phyloP scores from a whole-genome alignment of 306 rosid genomes.

The Styphnolobium japonicum region DNA sequence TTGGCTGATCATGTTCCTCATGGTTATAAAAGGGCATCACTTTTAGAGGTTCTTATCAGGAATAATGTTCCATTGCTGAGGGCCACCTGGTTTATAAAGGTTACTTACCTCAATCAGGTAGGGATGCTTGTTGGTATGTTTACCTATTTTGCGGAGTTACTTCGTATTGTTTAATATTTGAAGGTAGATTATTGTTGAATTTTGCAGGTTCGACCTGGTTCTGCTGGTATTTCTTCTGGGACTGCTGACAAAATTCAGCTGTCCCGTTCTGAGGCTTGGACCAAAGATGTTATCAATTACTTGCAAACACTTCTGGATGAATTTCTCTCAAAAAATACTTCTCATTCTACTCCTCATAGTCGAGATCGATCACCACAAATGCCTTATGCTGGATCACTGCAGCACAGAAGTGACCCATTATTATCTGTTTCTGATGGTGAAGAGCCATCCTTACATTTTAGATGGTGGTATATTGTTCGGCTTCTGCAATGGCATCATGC shows the following conservation, averaged over 20 bases:
- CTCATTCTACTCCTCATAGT: slow-evolving; percentile 48
- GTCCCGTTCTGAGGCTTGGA: slow-evolving; percentile 85
- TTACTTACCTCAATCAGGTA: slow-evolving; percentile 93
- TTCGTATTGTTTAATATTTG: slow-evolving; percentile 15
- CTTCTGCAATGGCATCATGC: slow-evolving; percentile 95
- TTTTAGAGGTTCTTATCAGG: slow-evolving; percentile 80
- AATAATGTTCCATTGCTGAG: slow-evolving; percentile 92
- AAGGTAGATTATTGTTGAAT: slow-evolving; percentile 40
- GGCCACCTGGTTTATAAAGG: slow-evolving; percentile 96
- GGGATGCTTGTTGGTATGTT: slow-evolving; percentile 12
- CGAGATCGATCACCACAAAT: slow-evolving; percentile 67
- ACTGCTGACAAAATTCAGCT: slow-evolving; percentile 71
- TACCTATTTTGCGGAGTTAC: not conserved
- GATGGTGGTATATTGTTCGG: slow-evolving; percentile 91
- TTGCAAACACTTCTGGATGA: slow-evolving; percentile 84
- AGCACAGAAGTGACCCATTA: slow-evolving; percentile 53
- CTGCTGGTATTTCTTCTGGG: slow-evolving; percentile 64
- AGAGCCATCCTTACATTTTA: slow-evolving; percentile 81
- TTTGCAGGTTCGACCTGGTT: slow-evolving; percentile 72
- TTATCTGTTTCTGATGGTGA: slow-evolving; percentile 59
- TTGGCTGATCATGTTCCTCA: slow-evolving; percentile 90
- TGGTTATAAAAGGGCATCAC: slow-evolving; percentile 70
- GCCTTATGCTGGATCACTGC: slow-evolving; percentile 55
- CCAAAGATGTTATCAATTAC: slow-evolving; percentile 85
- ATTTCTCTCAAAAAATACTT: slow-evolving; percentile 55